Base-by-base conservation (phyloP, 371 early-diverging fungal species). In the Circinella umbellata region DNA sequence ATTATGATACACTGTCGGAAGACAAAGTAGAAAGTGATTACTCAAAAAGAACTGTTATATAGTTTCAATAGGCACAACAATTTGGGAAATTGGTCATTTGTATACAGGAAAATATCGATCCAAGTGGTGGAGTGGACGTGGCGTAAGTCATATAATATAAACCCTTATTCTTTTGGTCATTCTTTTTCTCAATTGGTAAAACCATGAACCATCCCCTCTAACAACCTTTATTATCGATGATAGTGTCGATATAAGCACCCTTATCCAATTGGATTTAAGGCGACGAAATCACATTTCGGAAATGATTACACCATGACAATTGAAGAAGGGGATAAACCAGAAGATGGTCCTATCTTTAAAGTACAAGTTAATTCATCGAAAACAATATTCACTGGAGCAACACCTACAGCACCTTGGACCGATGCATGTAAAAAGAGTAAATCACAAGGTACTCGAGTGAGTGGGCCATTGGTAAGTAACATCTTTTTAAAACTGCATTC, bases 371-470 rank as follows among this genome's bases (percentile, higher is more conserved):
- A 75, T 17, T 61, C 55, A 11, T 75, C 73, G 18, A 70, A 75
- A 36, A 80, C 76, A 6, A 65, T 72, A n/a, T 87, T 80, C 61
- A 74, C 53, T 48, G 88, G 88, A 49, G 53, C 66, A 10, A 82
- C 85, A 39, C 88, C 88, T 9, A 88, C 88, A 36, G 82, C 82
- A 14, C 88, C 88, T 27, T 88, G 88, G 88, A 88, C 88, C 13
- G 85, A 84, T 35, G 83, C 84, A 5, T 88, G 86, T 64, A 83
- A 79, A 42, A 68, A 68, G 18, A 84, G 84, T 68, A 76, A 74
- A 47, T 84, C 79, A n/a, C 74, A 72, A 49, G 75, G 76, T 6
- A 81, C 84, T 4, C 78, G 84, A 47, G 84, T 84, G 6, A 84
- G 84, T 65, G 84, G 84, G 0, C 84, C 84, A 11, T 59, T 84